Evolutionary conservation across 2,329 filamentous ascomycete species (phyloP).

Genomic region (Cryphonectria nitschkei): DNA sequence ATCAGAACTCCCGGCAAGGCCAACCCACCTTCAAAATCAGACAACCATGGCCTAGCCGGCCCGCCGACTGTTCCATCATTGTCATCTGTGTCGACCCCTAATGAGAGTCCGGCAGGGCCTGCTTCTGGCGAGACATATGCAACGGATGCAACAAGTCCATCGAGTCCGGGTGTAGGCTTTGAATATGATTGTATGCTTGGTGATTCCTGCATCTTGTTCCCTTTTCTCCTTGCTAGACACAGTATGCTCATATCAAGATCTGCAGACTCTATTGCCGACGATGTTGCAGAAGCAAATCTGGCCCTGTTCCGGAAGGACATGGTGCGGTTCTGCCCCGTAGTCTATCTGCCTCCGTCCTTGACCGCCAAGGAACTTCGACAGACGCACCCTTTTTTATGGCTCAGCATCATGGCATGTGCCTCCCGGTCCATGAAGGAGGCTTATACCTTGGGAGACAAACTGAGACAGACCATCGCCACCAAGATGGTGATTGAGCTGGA

Average conservation of each 20-base stretch:
- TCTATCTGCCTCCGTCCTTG: slow-evolving; percentile 42
- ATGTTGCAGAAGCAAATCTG: slow-evolving; percentile 46
- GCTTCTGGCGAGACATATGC: not conserved
- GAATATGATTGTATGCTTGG: slow-evolving; percentile 10
- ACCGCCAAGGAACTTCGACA: slow-evolving; percentile 43
- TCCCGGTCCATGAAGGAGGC: slow-evolving; percentile 48
- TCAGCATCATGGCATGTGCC: slow-evolving; percentile 52
- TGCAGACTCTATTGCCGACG: slow-evolving; percentile 13
- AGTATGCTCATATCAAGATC: not conserved
- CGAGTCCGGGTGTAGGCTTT: not conserved
- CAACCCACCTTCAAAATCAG: not conserved
- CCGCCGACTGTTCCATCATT: slow-evolving; percentile 18
- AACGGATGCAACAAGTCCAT: slow-evolving; percentile 11
- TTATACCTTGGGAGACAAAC: slow-evolving; percentile 42
- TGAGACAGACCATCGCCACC: slow-evolving; percentile 50
- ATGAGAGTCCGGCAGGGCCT: not conserved
- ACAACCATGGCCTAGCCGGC: not conserved
- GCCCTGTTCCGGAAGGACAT: slow-evolving; percentile 44
- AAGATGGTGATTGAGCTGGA: slow-evolving; percentile 53
- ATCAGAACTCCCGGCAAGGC: slow-evolving; percentile 22
- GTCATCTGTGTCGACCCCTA: slow-evolving; percentile 23
- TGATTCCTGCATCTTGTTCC: not conserved
- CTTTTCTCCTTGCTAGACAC: not conserved
- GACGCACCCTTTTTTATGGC: slow-evolving; percentile 52
- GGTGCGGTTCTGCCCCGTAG: slow-evolving; percentile 49